Evolutionary conservation across 805 yeast genomes (phyloP), one percentile per base, ranked within the genome.

Genomic region (Sugiyamaella marilandica): DNA sequence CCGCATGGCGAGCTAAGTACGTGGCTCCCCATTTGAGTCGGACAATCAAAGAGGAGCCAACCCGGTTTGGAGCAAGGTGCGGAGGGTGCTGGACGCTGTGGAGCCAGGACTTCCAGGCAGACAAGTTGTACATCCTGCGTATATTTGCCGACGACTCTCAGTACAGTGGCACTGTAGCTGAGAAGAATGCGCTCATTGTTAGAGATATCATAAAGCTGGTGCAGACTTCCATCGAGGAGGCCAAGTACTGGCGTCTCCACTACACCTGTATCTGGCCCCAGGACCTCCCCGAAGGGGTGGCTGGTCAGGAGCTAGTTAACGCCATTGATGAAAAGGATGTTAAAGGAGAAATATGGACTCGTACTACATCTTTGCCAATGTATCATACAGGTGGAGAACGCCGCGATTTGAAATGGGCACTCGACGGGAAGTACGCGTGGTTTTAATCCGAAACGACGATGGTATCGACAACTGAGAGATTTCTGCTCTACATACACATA

Each of bases 391-490:
- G 57, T 37, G 61, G 62, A 1, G 49, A 16, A 2, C 55, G 58
- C 1, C 62, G 60, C 0, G 49, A 59, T 10, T 57, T 66, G 24
- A 50, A 62, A 1, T 77, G 81, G 81, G 73, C 65, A 19, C 64
- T 69, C 53, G 74, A 75, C 50, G 71, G 76, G 11, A 76, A 76
- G 58, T 77, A 74, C 64, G 71, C 76, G 43, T 77, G 82, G 82
- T 77, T 76, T 58, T 77, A 53, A 52, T 7, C 29, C 29, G n/a
- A n/a, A n/a, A n/a, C n/a, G n/a, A n/a, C n/a, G n/a, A n/a, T n/a
- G n/a, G n/a, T n/a, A n/a, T n/a, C n/a, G n/a, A n/a, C n/a, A n/a
- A n/a, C n/a, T n/a, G n/a, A n/a, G n/a, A n/a, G n/a, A n/a, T n/a
- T n/a, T n/a, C n/a, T n/a, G n/a, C n/a, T n/a, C n/a, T n/a, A n/a